Percentiles rank a stretch among this genome's conserved stretches.
Conservation (phyloP, 2,329 filamentous ascomycete species). For the Pseudopyricularia javanii region DNA sequence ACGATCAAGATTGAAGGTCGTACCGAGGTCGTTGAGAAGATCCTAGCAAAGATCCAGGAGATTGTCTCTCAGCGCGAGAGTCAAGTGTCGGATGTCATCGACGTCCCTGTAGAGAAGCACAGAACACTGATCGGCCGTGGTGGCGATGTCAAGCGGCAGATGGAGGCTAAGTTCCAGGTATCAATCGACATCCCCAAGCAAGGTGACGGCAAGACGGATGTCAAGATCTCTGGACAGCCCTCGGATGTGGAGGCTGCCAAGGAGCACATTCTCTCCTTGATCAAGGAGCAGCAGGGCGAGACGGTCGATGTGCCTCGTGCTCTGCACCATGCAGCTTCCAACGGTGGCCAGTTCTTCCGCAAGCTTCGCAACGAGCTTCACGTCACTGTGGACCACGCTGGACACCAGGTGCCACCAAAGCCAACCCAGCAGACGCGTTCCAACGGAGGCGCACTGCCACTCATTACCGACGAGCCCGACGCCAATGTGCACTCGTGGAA, state of each 20-base stretch:
- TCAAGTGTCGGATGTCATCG: slow-evolving; percentile 65
- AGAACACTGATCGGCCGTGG: slow-evolving; percentile 82
- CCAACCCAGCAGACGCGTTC: slow-evolving; percentile 42
- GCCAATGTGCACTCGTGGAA: slow-evolving; percentile 73
- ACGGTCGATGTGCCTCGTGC: slow-evolving; percentile 72
- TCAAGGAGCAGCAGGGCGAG: slow-evolving; percentile 81
- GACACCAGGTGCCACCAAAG: slow-evolving; percentile 63
- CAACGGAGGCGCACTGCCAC: slow-evolving; percentile 58
- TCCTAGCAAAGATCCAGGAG: slow-evolving; percentile 66
- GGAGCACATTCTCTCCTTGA: slow-evolving; percentile 64
- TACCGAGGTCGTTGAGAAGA: slow-evolving; percentile 74
- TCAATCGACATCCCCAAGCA: slow-evolving; percentile 85
- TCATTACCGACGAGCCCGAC: slow-evolving; percentile 64
- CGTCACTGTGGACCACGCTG: slow-evolving; percentile 85
- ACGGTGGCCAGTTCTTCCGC: slow-evolving; percentile 90
- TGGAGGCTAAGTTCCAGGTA: slow-evolving; percentile 79
- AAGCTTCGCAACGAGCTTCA: slow-evolving; percentile 74
- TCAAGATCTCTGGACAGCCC: slow-evolving; percentile 74
- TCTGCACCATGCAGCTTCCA: slow-evolving; percentile 73
- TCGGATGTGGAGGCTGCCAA: slow-evolving; percentile 76
- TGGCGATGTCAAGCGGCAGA: slow-evolving; percentile 71
- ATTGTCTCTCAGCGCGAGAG: slow-evolving; percentile 76
- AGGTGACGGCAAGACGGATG: slow-evolving; percentile 68
- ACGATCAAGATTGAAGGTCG: slow-evolving; percentile 82
- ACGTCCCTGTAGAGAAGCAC: slow-evolving; percentile 84